Conservation (phyloP, 2,329 filamentous ascomycete genomes). For the Epichloe amarillans region DNA sequence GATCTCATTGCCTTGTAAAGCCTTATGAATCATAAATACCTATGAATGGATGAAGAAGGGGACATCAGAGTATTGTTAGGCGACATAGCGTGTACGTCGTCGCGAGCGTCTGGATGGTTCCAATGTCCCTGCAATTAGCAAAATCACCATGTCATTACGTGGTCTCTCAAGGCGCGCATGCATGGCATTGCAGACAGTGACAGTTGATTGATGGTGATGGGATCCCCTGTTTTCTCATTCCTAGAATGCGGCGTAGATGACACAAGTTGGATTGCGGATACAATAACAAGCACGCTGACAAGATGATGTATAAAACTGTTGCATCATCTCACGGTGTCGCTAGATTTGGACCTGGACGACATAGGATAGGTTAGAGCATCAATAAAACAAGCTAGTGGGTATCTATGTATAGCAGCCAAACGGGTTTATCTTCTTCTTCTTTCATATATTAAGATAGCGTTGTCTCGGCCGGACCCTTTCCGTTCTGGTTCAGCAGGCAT, state of each 20-base stretch:
- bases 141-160: background rate
- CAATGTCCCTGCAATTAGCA: background rate
- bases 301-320: background rate
- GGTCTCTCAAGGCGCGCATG: background rate
- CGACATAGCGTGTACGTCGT: background rate
- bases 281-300: background rate
- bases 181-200: background rate
- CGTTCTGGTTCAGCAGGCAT: background rate
- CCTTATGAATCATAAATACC: background rate
- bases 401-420: too few relatives aligned
- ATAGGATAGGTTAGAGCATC: too few relatives aligned
- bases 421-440: too few relatives aligned
- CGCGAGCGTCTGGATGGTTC: background rate
- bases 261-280: background rate
- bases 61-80: background rate
- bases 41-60: background rate
- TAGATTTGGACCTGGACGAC: too few relatives aligned
- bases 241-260: background rate
- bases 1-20: slow-evolving; percentile 5
- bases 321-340: background rate
- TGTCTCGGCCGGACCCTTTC: background rate
- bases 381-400: too few relatives aligned
- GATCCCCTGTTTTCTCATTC: too few relatives aligned
- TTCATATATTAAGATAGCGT: background rate
- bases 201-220: background rate